Percentiles rank a stretch among this genome's conserved stretches.
Evolutionary conservation across 23 red algal genomes (phyloP).

Genomic region (Rhodosorus marinus): DNA sequence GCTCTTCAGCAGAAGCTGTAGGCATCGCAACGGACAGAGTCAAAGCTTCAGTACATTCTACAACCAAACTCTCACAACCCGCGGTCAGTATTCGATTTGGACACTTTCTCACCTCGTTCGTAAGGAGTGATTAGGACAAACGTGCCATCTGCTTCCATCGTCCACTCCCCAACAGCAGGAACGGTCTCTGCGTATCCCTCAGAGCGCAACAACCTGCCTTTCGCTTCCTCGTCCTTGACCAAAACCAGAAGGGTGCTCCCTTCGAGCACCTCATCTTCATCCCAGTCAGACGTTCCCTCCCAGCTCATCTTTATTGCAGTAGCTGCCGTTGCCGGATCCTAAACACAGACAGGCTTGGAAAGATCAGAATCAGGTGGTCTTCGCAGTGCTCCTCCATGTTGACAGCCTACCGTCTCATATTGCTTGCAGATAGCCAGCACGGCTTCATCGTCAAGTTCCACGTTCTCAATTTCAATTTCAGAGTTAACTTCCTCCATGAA

Average conservation of each 20-base stretch:
- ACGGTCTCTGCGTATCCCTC: conserved; percentile 46
- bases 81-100: no score
- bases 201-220: conserved; percentile 29
- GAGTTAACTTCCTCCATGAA: conserved; percentile 47
- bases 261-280: conserved; percentile 30
- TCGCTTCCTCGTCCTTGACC: conserved; percentile 8
- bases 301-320: conserved; percentile 37
- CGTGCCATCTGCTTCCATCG: conserved; percentile 38
- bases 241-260: conserved; percentile 22
- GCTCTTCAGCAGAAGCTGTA: conserved; percentile 50
- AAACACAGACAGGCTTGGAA: no score
- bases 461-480: conserved; percentile 26
- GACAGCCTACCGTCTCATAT: conserved; percentile 23
- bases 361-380: no score
- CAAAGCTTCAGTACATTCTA: no score
- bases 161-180: conserved; percentile 48
- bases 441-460: conserved; percentile 7
- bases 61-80: no score
- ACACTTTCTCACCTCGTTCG: conserved; percentile 48
- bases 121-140: conserved; percentile 58
- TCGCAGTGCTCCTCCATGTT: no score
- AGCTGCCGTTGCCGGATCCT: conserved; percentile 6
- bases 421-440: conserved; percentile 11
- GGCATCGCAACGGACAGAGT: no score
- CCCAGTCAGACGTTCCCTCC: conserved; percentile 68